Evolutionary conservation across 2,329 filamentous ascomycete species (phyloP).

Genomic region (Pseudogymnoascus sp.): DNA sequence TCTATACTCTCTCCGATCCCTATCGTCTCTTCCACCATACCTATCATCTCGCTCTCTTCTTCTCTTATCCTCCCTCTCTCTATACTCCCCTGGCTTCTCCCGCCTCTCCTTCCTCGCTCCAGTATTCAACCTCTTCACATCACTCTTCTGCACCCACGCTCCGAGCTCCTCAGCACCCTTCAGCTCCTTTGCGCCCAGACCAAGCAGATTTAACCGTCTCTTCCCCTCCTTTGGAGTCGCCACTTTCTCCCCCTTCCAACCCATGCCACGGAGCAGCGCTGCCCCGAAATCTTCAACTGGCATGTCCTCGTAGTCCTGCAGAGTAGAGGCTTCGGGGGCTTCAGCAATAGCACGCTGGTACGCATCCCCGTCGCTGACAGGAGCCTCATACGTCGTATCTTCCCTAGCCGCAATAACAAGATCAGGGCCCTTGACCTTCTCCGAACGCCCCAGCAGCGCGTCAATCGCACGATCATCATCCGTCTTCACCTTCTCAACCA

Average conservation of each 20-base stretch:
- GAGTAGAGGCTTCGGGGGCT: constrained; percentile 66
- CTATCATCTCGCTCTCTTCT: constrained; percentile 33
- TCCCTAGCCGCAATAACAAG: constrained; percentile 42
- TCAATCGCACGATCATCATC: constrained; percentile 59
- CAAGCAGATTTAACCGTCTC: constrained; percentile 60
- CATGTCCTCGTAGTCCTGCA: constrained; percentile 80
- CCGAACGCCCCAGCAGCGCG: constrained; percentile 53
- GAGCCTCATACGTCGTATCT: constrained; percentile 18
- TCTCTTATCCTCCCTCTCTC: constrained; percentile 35
- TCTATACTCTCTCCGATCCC: constrained; percentile 31
- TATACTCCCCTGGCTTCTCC: constrained; percentile 24
- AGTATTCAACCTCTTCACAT: constrained; percentile 41
- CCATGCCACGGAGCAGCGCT: constrained; percentile 84
- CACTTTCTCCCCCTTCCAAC: constrained; percentile 68
- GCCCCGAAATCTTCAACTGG: constrained; percentile 94
- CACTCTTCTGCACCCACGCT: constrained; percentile 67
- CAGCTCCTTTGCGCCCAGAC: constrained; percentile 73
- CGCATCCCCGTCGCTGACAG: constrained; percentile 54
- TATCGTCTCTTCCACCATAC: constrained; percentile 32
- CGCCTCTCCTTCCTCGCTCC: constrained; percentile 37
- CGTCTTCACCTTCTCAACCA: constrained; percentile 34
- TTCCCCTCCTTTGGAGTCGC: constrained; percentile 57
- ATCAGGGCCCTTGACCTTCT: constrained; percentile 37
- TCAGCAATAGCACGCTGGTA: constrained; percentile 62
- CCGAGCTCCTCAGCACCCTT: constrained; percentile 66